Conservation (phyloP, 805 yeast genomes). For the Cyberlindnera sargentensis region DNA sequence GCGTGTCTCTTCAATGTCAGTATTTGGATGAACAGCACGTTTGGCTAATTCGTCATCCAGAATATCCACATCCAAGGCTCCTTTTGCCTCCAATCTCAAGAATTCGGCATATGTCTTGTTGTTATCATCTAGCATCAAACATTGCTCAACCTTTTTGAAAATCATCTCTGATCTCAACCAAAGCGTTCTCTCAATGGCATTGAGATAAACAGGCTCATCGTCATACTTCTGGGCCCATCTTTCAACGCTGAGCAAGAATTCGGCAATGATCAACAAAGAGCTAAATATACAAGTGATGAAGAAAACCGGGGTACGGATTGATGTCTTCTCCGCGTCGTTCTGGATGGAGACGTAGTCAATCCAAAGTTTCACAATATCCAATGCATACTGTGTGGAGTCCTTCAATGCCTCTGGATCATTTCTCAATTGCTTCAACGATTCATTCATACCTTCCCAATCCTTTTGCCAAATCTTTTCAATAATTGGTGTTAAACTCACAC, state of each 20-base stretch:
- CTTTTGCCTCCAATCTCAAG: slow-evolving; percentile 50
- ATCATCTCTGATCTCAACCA: slow-evolving; percentile 61
- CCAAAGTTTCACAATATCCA: slow-evolving; percentile 63
- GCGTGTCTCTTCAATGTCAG: slow-evolving; percentile 36
- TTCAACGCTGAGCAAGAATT: slow-evolving; percentile 53
- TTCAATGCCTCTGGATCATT: slow-evolving; percentile 56
- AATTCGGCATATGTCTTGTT: slow-evolving; percentile 53
- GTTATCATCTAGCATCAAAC: slow-evolving; percentile 44
- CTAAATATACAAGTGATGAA: slow-evolving; percentile 66
- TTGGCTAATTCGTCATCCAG: slow-evolving; percentile 44
- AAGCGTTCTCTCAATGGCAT: slow-evolving; percentile 47
- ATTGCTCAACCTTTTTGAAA: slow-evolving; percentile 53
- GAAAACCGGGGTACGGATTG: slow-evolving; percentile 69
- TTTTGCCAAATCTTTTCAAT: slow-evolving; percentile 54
- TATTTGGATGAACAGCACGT: slow-evolving; percentile 38
- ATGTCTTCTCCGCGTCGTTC: slow-evolving; percentile 57
- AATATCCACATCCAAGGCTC: slow-evolving; percentile 47
- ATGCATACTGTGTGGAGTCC: slow-evolving; percentile 52
- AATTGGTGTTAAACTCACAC: slow-evolving; percentile 55
- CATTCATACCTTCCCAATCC: slow-evolving; percentile 65
- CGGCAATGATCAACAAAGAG: slow-evolving; percentile 54
- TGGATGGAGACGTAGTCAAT: slow-evolving; percentile 60
- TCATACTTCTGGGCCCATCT: slow-evolving; percentile 36
- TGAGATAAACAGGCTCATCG: slow-evolving; percentile 24
- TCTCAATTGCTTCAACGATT: slow-evolving; percentile 37